phyloP scores from a whole-genome alignment of 306 rosid genomes.

The Gillenia trifoliata region DNA sequence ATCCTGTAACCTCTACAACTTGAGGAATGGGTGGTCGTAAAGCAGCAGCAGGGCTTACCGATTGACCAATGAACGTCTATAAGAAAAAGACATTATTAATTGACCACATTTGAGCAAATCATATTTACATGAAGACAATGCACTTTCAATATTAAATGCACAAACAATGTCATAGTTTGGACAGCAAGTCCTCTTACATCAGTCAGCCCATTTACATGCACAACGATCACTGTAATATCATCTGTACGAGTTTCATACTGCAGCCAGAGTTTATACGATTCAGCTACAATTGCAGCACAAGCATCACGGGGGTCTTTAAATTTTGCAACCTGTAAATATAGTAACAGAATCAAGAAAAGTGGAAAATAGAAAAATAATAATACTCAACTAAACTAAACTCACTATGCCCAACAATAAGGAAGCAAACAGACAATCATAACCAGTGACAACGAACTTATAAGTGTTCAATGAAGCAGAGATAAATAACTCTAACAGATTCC shows the following conservation, averaged over 20 bases:
- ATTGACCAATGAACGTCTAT: slow-evolving; percentile 55
- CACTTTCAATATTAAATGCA: slow-evolving; percentile 1
- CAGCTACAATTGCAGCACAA: slow-evolving; percentile 98
- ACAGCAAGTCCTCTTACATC: slow-evolving; percentile 46
- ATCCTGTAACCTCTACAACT: slow-evolving; percentile 84
- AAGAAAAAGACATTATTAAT: slow-evolving; percentile 17
- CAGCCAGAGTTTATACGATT: slow-evolving; percentile 95
- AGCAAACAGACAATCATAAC: neutral
- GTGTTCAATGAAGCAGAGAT: neutral
- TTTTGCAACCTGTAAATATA: slow-evolving; percentile 65
- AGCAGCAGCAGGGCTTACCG: slow-evolving; percentile 37
- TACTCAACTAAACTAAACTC: neutral
- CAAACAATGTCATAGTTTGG: neutral
- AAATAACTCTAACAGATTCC: slow-evolving; percentile 3
- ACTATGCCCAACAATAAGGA: neutral
- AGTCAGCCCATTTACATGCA: slow-evolving; percentile 81
- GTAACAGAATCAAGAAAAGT: slow-evolving; percentile 14
- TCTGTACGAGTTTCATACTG: slow-evolving; percentile 99
- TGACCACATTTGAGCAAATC: slow-evolving; percentile 10
- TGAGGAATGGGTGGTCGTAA: slow-evolving; percentile 57
- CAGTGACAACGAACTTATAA: neutral
- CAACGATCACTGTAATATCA: slow-evolving; percentile 92
- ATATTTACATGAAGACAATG: slow-evolving; percentile 1
- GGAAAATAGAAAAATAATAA: neutral
- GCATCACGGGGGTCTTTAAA: slow-evolving; percentile 97